These are phyloP conservation scores for Litchi chinensis DNA, from an alignment of 345 rosid species.

Conservation along the genomic window DNA sequence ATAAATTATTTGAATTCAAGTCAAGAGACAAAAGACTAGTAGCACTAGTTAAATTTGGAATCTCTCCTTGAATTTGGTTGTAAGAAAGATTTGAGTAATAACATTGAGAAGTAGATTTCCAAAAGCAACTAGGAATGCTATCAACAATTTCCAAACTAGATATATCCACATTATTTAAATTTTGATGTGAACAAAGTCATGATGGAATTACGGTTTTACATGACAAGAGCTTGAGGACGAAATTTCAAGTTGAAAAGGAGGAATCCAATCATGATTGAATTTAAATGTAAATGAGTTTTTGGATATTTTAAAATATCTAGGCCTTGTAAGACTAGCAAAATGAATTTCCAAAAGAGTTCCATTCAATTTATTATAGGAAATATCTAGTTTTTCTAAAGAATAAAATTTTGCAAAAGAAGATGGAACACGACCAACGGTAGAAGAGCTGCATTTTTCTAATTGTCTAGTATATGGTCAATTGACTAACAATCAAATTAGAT, in stretches of 20 bases:
- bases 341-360: constrained; percentile 17
- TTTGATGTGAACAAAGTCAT: constrained; percentile 29
- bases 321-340: constrained; percentile 28
- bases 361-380: too few species aligned
- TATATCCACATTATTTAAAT: constrained; percentile 20
- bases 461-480: not conserved
- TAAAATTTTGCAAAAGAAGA: too few species aligned
- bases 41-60: constrained; percentile 20
- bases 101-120: constrained; percentile 11
- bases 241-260: constrained; percentile 26
- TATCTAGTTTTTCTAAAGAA: too few species aligned
- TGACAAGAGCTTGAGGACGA: constrained; percentile 22
- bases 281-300: constrained; percentile 22
- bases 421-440: too few species aligned
- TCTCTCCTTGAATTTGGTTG: constrained; percentile 29
- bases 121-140: constrained; percentile 31
- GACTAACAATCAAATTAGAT: not conserved
- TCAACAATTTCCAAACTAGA: constrained; percentile 30
- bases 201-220: constrained; percentile 30
- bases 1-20: constrained; percentile 20
- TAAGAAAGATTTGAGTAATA: constrained; percentile 24
- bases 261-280: constrained; percentile 28
- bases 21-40: constrained; percentile 8
- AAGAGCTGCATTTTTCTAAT: too few species aligned
- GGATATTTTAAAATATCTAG: constrained; percentile 17